Evolutionary conservation across 805 yeast species (phyloP).

Genomic region (Kodamaea nitidulidarum): DNA sequence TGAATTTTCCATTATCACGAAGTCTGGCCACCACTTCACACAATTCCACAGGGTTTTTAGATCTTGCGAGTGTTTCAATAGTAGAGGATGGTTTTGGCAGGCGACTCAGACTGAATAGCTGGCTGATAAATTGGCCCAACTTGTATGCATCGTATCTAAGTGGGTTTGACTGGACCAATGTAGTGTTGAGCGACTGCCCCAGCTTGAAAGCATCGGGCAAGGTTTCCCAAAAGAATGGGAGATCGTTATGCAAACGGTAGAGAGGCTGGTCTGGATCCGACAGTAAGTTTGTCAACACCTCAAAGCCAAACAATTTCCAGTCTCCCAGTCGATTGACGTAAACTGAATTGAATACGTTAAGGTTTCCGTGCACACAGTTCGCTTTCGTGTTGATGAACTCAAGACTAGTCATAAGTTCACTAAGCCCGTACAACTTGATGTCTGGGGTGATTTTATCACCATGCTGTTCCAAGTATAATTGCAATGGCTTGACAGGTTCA

Average conservation of each 20-base stretch:
- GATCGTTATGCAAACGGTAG: slow-evolving; percentile 30
- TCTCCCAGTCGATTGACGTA: slow-evolving; percentile 68
- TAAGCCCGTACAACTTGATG: slow-evolving; percentile 50
- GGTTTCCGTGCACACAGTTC: slow-evolving; percentile 59
- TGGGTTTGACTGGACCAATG: slow-evolving; percentile 23
- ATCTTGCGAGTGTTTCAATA: slow-evolving; percentile 5
- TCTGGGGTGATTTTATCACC: slow-evolving; percentile 26
- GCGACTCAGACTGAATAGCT: slow-evolving; percentile 28
- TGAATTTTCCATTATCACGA: slow-evolving; percentile 8
- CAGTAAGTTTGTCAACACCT: slow-evolving; percentile 49
- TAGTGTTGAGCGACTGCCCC: slow-evolving; percentile 38
- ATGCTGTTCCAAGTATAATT: slow-evolving; percentile 31
- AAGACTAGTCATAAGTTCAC: slow-evolving; percentile 51
- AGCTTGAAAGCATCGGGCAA: slow-evolving; percentile 48
- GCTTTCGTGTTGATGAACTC: slow-evolving; percentile 56
- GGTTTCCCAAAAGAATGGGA: slow-evolving; percentile 22
- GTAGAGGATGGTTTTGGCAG: slow-evolving; percentile 2
- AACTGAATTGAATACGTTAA: slow-evolving; percentile 49
- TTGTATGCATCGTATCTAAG: slow-evolving; percentile 60
- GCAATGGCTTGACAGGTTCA: slow-evolving; percentile 59
- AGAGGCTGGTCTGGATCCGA: slow-evolving; percentile 45
- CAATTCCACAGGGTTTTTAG: slow-evolving; percentile 4
- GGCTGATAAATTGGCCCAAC: slow-evolving; percentile 53
- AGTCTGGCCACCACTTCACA: slow-evolving; percentile 6
- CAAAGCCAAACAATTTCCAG: slow-evolving; percentile 84